Evolutionary conservation across 2,329 filamentous ascomycete genomes (phyloP), one percentile per base, ranked within the genome.

Genomic region (Juglanconis sp.): DNA sequence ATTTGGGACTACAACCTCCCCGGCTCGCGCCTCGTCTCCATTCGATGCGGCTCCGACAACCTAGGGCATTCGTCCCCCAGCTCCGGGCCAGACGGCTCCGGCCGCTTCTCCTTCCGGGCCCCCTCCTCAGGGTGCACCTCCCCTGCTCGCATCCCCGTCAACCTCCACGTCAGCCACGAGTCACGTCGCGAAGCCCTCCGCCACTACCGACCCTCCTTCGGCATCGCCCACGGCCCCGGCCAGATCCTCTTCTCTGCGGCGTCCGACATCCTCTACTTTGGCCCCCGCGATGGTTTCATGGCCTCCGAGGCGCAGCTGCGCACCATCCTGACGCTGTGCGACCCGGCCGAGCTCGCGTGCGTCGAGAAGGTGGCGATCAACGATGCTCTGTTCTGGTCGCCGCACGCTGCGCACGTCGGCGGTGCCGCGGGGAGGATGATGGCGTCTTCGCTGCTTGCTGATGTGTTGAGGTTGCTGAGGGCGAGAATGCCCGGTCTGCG

Each of bases 201-300:
- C 63, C 68, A 67, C 31, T 81, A 81, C 63, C 64, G 57, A 11
- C 73, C 70, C 42, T 69, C 70, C 59, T 80, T 82, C 60, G 76
- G 77, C 60, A 74, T 79, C 53, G 74, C 73, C 38, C 72, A 75
- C 30, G 70, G 70, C 2, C 72, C 74, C 5, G 76, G 77, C 35
- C 72, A 73, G 52, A 68, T 81, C 36, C 74, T 75, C 63, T 77
- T 82, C 65, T 75, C 77, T 61, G 70, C 73, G 0, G 55, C 65
- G 13, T 66, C 65, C 53, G 79, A 82, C 61, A 72, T 79, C n/a
- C 70, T 82, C 55, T 81, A 78, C 66, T 81, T 82, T 64, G 79
- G 78, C 40, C 72, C 75, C 10, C 72, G 76, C 36, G 67, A 75
- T 32, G 78, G 78, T 55, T 77, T 74, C 69, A 78, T 78, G 73